Base-by-base conservation (phyloP, 148 eudicot species). In the Nyssa sinensis region DNA sequence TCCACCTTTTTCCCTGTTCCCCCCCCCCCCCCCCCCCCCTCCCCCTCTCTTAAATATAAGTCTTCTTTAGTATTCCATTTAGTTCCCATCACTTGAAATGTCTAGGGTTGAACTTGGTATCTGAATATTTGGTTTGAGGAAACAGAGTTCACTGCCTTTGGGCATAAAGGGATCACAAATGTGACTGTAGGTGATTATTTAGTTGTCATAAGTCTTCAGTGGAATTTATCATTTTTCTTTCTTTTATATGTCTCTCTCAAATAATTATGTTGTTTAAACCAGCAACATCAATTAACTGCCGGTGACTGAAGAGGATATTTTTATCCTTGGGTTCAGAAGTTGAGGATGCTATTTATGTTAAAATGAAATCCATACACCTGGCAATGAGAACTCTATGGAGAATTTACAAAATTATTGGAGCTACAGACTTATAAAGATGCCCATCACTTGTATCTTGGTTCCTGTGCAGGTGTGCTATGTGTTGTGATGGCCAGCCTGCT, bases 381-480 rank as follows among this genome's bases (percentile, higher is more conserved):
- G 76, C 69, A 60, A 64, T 67, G 66, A 61, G 58, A 74, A 33
- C 69, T 51, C 69, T 51, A n/a, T 71, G 64, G 72, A 64, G 70
- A 72, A 55, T 27, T 37, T 78, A 39, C n/a, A 53, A 67, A 71
- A 77, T 63, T 53, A 51, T 53, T 82, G 55, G 44, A 81, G 72
- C 59, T 55, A 55, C 67, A 44, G 1, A 44, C 84, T 76, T 71
- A 70, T 83, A 86, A 89, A 83, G 89, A 75, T 91, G 87, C 77
- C 93, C 93, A 92, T 94, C 94, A 92, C 87, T 84, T 86, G 55
- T 84, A 76, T 92, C 86, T 87, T 92, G 84, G 80, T 89, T 92
- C 77, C 82, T 84, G 81, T 95, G 97, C 97, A 95, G 97, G 98
- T 95, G 69, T 92, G 88, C 92, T 81, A 59, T 87, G 77, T 87